A percentile compares a stretch with the other conserved stretches of the same genome.
These are phyloP conservation scores for Pterulicium gracile DNA, from an alignment of 1,284 basidiomycete genomes.

Conservation along the genomic window DNA sequence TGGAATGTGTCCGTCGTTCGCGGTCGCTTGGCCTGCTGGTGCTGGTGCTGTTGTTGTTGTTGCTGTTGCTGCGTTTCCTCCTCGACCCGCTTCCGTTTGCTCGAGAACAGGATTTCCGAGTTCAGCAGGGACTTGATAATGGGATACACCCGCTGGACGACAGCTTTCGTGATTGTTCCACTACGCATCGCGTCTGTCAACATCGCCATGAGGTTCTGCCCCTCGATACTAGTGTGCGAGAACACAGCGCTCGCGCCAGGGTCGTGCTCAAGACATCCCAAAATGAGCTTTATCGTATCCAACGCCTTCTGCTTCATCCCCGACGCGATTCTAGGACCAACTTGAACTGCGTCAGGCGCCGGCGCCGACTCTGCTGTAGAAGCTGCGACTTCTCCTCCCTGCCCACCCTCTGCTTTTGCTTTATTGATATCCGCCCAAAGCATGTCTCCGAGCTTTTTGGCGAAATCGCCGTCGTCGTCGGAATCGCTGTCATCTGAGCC, in stretches of 20 bases:
- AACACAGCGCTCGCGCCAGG: background rate
- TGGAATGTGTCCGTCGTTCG: slow-evolving; percentile 26
- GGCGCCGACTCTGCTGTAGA: slow-evolving; percentile 7
- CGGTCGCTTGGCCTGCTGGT: background rate
- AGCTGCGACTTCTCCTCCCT: slow-evolving; percentile 14
- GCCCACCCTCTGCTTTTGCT: slow-evolving; percentile 34
- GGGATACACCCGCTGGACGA: background rate
- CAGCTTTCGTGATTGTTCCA: background rate
- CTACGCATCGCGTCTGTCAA: background rate
- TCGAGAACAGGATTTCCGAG: background rate
- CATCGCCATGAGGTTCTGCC: background rate
- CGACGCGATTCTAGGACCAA: slow-evolving; percentile 2
- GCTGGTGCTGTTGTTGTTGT: too few species aligned
- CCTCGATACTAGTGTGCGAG: background rate
- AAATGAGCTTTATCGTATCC: background rate
- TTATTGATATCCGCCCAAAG: slow-evolving; percentile 63
- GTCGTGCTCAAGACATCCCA: background rate
- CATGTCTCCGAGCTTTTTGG: slow-evolving; percentile 54
- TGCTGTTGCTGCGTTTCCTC: too few species aligned
- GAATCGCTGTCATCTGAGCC: slow-evolving; percentile 52
- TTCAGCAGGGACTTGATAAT: background rate
- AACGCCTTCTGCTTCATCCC: background rate
- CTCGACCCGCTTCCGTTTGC: background rate
- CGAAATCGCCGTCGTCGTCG: slow-evolving; percentile 62
- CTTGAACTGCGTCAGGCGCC: slow-evolving; percentile 5